Conservation (phyloP, 306 rosid species). For the Vicia sativa region DNA sequence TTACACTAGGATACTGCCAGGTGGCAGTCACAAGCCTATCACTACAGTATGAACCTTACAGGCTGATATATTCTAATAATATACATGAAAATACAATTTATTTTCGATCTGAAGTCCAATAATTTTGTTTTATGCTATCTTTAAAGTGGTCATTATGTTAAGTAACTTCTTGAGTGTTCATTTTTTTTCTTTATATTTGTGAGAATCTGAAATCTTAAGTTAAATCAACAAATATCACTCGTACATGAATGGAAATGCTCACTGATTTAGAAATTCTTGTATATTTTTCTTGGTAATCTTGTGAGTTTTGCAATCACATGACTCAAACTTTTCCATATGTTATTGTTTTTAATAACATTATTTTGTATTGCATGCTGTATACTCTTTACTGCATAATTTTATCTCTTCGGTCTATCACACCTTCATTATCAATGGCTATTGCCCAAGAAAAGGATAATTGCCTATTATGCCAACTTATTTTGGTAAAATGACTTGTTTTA, state of each 20-base stretch:
- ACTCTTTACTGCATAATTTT: slow-evolving; percentile 1
- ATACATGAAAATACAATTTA: background rate
- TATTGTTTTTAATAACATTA: slow-evolving; percentile 9
- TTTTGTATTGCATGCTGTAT: background rate
- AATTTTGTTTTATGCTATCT: slow-evolving; percentile 19
- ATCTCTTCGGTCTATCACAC: background rate
- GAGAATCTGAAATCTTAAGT: slow-evolving; percentile 15
- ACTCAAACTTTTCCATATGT: background rate
- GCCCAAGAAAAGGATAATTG: slow-evolving; percentile 14
- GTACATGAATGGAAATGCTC: slow-evolving; percentile 14
- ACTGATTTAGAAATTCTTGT: background rate
- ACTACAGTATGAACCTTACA: too few species aligned
- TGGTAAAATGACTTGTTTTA: slow-evolving; percentile 1
- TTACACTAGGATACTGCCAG: too few species aligned
- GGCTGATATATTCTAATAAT: too few species aligned
- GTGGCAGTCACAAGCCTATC: too few species aligned
- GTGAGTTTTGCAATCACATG: slow-evolving; percentile 2
- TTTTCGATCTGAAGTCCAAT: background rate
- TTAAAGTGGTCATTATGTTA: slow-evolving; percentile 20
- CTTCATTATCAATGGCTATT: background rate
- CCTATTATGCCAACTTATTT: slow-evolving; percentile 19
- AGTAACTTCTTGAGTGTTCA: background rate
- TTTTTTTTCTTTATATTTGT: slow-evolving; percentile 1
- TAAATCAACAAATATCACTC: slow-evolving; percentile 3
- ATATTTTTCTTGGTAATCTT: background rate